Base-by-base conservation (phyloP, 2,329 filamentous ascomycete species). In the Fusarium sp. region DNA sequence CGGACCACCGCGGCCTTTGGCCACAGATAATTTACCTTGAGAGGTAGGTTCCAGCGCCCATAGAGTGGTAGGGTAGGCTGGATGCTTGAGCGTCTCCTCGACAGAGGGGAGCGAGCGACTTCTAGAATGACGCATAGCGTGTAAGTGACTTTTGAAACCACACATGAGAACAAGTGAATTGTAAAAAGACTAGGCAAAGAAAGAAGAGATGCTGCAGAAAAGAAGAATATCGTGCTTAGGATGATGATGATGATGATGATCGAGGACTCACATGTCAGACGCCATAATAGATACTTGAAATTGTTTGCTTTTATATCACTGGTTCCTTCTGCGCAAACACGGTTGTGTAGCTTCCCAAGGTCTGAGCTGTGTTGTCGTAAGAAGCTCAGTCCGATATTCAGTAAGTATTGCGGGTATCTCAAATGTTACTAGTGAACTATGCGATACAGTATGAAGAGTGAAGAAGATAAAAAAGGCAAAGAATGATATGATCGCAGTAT, bases 1-100 rank as follows among this genome's bases (percentile, higher is more conserved):
- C 20, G 92, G 93, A 3, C 92, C 93, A 67, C 93, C 91, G 72
- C 92, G 86, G 37, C 82, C 86, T 57, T 85, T 82, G n/a, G 91
- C 93, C 30, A 92, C 92, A 4, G 86, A 79, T 8, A 88, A 75
- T 42, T 84, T 84, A 6, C 90, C 92, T 50, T 85, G 83, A 40
- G 83, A 82, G 47, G 88, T 84, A 7, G 93, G 90, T 72, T 89
- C 84, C 23, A 97, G 86, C 30, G 86, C 82, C 90, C 91, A 94
- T 78, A 89, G 82, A 3, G 88, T 86, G 47, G 90, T 86, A 6
- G 85, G 81, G 72, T 87, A 94, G 49, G 92, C 88, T 1, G 90
- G 89, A 73, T 92, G 90, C 41, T 84, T 80, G 65, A 87, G 77
- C 33, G 91, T 86, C 74, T 92, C 85, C 36, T 85, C 85, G 8